Evolutionary conservation across 345 rosid species (phyloP).

Genomic region (Linum lewisii): DNA sequence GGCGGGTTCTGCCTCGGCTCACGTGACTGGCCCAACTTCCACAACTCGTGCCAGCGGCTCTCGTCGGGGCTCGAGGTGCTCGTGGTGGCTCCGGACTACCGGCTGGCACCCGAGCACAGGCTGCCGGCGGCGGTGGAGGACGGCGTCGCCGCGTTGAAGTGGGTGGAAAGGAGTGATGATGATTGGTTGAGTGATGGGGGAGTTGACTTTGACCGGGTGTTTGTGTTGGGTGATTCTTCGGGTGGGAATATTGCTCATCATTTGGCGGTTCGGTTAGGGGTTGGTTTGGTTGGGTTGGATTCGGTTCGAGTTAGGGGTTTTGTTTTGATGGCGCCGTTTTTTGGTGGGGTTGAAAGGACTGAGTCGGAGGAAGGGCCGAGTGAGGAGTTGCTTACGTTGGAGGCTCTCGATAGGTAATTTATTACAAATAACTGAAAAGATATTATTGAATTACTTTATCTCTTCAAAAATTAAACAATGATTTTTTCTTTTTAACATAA

Average conservation of each 20-base stretch:
- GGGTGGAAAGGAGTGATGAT: not conserved
- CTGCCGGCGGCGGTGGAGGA: slow-evolving; percentile 78
- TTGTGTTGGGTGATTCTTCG: slow-evolving; percentile 71
- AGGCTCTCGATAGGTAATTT: slow-evolving; percentile 66
- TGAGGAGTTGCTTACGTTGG: slow-evolving; percentile 50
- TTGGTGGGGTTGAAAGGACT: slow-evolving; percentile 70
- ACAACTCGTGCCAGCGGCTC: slow-evolving; percentile 56
- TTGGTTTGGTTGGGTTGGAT: slow-evolving; percentile 26
- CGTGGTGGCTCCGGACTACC: slow-evolving; percentile 59
- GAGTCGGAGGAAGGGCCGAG: slow-evolving; percentile 65
- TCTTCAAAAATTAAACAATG: too few relatives aligned
- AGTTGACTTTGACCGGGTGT: slow-evolving; percentile 54
- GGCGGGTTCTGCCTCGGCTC: slow-evolving; percentile 89
- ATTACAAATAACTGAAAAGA: too few relatives aligned
- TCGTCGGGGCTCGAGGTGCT: slow-evolving; percentile 49
- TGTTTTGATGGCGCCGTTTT: slow-evolving; percentile 72
- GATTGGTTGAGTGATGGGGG: slow-evolving; percentile 30
- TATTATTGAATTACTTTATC: not conserved
- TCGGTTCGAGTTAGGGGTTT: slow-evolving; percentile 72
- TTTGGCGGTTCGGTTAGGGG: slow-evolving; percentile 46
- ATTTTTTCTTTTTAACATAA: too few relatives aligned
- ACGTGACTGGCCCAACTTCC: slow-evolving; percentile 59
- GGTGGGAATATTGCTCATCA: slow-evolving; percentile 91
- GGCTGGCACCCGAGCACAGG: slow-evolving; percentile 73
- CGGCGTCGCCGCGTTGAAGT: slow-evolving; percentile 9